phyloP scores from a whole-genome alignment of 768 basidiomycete species.

The Boletus subparvulus region DNA sequence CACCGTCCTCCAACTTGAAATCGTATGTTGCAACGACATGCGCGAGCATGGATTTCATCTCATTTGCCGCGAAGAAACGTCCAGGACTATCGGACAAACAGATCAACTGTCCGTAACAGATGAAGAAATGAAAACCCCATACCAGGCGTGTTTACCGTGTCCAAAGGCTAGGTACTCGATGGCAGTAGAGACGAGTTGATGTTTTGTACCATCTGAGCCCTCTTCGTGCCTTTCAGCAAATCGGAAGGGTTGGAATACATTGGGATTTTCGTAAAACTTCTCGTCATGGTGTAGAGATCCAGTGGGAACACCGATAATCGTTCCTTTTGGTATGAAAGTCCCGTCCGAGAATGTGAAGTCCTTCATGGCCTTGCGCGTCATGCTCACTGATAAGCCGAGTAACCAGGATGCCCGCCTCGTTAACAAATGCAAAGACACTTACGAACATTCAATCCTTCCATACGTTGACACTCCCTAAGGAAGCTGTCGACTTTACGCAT shows the following conservation, averaged over 20 bases:
- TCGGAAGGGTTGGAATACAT: constrained; percentile 47
- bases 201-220: constrained; percentile 31
- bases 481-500: no score
- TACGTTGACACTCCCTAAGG: constrained; percentile 19
- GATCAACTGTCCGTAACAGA: no score
- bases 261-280: constrained; percentile 32
- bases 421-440: neutral
- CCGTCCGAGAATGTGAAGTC: constrained; percentile 34
- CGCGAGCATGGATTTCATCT: no score
- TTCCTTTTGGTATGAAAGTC: constrained; percentile 35
- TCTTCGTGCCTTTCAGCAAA: constrained; percentile 32
- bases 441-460: neutral
- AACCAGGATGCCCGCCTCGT: neutral
- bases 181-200: constrained; percentile 36
- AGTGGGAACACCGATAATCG: constrained; percentile 24
- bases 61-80: no score
- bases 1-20: no score
- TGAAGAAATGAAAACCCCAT: no score
- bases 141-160: no score
- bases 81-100: no score
- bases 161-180: constrained; percentile 2
- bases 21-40: no score
- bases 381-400: constrained; percentile 15
- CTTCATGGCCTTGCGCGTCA: constrained; percentile 28
- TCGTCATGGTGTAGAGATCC: constrained; percentile 22